Conservation (phyloP, 129 eudicot species). For the Apium graveolens region DNA sequence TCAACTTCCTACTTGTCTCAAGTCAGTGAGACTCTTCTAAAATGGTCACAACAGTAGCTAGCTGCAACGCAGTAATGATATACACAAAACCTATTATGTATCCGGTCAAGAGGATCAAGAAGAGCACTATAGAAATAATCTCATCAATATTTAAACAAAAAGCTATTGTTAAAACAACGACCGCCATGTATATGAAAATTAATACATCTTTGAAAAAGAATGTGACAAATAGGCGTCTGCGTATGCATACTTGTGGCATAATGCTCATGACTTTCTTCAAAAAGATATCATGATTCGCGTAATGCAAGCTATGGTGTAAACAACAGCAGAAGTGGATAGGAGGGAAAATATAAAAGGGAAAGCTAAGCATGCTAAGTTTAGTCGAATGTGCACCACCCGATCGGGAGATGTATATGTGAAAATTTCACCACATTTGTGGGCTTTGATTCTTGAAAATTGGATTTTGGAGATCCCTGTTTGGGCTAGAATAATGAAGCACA, state of each 20-base stretch:
- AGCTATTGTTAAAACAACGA: background rate
- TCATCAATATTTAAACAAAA: background rate
- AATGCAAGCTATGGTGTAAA: constrained; percentile 53
- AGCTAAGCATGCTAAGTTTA: constrained; percentile 30
- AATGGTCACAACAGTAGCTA: constrained; percentile 58
- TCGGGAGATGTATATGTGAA: constrained; percentile 9
- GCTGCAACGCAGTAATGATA: constrained; percentile 43
- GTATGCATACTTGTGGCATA: constrained; percentile 35
- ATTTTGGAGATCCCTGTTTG: constrained; percentile 22
- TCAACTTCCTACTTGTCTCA: constrained; percentile 34
- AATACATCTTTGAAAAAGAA: constrained; percentile 30
- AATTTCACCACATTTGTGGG: background rate
- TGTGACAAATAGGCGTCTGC: constrained; percentile 50
- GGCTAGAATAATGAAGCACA: constrained; percentile 50
- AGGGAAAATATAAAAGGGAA: constrained; percentile 41
- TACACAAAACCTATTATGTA: constrained; percentile 38
- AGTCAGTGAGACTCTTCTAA: constrained; percentile 53
- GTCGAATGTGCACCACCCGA: constrained; percentile 12
- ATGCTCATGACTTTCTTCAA: constrained; percentile 36
- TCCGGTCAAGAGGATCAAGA: background rate
- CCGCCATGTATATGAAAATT: constrained; percentile 28
- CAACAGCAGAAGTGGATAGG: constrained; percentile 62
- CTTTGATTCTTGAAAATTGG: constrained; percentile 17
- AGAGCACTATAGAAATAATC: background rate
- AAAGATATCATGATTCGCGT: constrained; percentile 33